Conservation (phyloP, 129 eudicot species). For the Saussurea involucrata region DNA sequence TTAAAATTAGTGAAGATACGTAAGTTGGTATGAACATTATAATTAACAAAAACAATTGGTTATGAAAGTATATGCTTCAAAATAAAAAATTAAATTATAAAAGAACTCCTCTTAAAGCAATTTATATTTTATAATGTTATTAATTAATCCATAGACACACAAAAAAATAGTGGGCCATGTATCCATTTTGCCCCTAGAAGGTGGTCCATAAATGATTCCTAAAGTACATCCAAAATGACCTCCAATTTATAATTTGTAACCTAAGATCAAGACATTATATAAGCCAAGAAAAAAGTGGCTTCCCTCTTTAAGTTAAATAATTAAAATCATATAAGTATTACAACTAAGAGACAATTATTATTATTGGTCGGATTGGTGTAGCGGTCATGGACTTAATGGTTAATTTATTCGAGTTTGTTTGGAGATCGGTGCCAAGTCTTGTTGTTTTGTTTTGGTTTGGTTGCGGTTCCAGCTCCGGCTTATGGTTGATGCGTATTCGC, state of each 20-base stretch:
- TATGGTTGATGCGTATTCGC: background rate
- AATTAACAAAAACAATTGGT: too few relatives aligned
- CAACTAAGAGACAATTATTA: too few relatives aligned
- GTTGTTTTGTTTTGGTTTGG: background rate
- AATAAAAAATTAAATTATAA: too few relatives aligned
- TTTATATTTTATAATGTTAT: too few relatives aligned
- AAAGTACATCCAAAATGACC: constrained; percentile 14
- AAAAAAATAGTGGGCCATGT: background rate
- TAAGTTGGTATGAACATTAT: too few relatives aligned
- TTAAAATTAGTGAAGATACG: too few relatives aligned
- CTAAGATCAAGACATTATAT: constrained; percentile 14
- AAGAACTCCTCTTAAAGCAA: too few relatives aligned
- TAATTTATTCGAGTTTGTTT: background rate
- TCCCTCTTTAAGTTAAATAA: background rate
- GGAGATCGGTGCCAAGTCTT: background rate
- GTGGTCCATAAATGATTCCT: constrained; percentile 5
- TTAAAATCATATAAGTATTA: too few relatives aligned
- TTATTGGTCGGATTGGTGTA: background rate
- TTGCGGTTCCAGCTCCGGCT: background rate
- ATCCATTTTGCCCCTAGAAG: background rate
- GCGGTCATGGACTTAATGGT: background rate
- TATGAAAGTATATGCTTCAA: too few relatives aligned
- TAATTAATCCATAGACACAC: background rate
- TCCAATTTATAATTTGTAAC: constrained; percentile 9
- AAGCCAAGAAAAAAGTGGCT: constrained; percentile 18